Base-by-base conservation (phyloP, 768 basidiomycete species). In the Termitomyces heimii region DNA sequence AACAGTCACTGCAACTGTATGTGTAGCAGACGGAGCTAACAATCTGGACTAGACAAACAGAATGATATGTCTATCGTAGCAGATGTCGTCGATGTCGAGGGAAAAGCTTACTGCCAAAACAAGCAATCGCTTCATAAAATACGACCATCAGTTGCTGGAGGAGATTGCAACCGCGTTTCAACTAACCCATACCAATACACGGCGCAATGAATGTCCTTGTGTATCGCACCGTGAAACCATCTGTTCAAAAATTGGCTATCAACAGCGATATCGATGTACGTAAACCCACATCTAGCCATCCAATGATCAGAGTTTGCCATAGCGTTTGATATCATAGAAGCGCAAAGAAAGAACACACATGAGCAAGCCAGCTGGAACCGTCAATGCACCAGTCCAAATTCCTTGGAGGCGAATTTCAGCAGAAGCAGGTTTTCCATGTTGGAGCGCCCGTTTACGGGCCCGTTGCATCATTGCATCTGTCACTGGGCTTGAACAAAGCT, bases 1-100 rank as follows among this genome's bases (percentile, higher is more conserved):
- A 73, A 58, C 73, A 75, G 58, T 75, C 73, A 47, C 72, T 71
- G 55, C 71, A 73, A 55, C 72, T 74, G 54, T 75, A 73, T 1
- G 73, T 73, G 60, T 73, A 75, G 24, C 32, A 24, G 2, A 74
- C 71, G 0, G 73, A 74, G 10, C 68, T 67, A 24, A 74, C 62
- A 20, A 74, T 73, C 64, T 74, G 73, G 26, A 72, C 73, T 74
- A 48, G 7, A 28, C 24, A 29, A 14, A 24, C 35, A 29, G n/a
- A 32, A 29, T 37, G 22, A 28, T 12, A 49, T 37, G 24, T n/a
- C 9, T 10, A 24, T 35, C 18, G 10, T 18, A 43, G 12, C 13
- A 29, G 22, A 42, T 37, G 49, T 34, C 24, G 13, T 43, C 22
- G 53, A 42, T 18, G 13, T 43, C 22, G 53, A 42, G n/a, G 8